Percentiles rank a stretch among this genome's conserved stretches.
These are phyloP conservation scores for Cladophialophora immunda DNA, from an alignment of 2,329 filamentous ascomycete genomes.

Conservation along the genomic window DNA sequence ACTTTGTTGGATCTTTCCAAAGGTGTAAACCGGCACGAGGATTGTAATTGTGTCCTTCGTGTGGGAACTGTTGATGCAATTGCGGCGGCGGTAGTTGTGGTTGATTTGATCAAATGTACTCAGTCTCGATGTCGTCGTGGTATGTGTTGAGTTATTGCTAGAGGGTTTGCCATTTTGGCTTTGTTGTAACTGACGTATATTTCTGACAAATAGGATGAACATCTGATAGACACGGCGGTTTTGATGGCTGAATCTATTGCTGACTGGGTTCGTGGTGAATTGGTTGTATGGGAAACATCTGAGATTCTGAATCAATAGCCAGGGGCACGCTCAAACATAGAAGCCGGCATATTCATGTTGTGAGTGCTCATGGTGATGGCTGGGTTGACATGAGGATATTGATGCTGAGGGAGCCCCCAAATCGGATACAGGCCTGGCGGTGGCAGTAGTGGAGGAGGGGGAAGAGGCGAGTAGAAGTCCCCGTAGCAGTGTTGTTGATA, in stretches of 20 bases:
- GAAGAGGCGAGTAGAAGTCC: not conserved
- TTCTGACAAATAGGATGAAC: not conserved
- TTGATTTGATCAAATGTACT: not conserved
- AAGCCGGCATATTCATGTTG: not conserved
- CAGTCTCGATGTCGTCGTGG: not conserved
- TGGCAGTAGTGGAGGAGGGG: not conserved
- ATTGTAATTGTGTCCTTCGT: not conserved
- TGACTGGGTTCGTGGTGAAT: not conserved
- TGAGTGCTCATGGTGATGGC: not conserved
- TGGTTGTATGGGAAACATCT: not conserved
- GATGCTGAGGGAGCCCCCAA: not conserved
- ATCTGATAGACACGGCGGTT: not conserved
- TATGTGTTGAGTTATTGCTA: not conserved
- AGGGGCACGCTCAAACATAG: not conserved
- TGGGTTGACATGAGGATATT: not conserved
- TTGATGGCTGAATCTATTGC: not conserved
- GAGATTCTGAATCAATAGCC: not conserved
- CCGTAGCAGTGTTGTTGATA: conserved; percentile 1
- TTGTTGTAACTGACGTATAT: not conserved
- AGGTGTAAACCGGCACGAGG: not conserved
- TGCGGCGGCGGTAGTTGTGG: not conserved
- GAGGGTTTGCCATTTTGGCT: not conserved
- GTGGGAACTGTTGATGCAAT: not conserved
- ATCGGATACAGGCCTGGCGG: not conserved
- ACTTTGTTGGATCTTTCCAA: not conserved